A percentile compares a stretch with the other conserved stretches of the same genome.
Evolutionary conservation across 176 grass and related monocot genomes (phyloP).

Genomic region (maize (Zea mays)): DNA sequence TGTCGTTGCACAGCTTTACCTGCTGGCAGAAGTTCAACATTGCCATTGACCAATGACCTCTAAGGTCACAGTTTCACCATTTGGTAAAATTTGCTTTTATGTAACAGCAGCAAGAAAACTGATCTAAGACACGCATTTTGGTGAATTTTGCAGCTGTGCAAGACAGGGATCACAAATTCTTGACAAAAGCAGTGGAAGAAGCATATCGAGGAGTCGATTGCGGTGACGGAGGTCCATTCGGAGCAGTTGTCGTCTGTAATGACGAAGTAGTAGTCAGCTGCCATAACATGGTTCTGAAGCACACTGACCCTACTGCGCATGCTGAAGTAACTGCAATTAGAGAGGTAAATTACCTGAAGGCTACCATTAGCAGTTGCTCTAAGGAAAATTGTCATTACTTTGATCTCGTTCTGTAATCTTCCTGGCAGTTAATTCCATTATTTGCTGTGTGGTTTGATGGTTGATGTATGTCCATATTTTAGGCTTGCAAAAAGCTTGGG

Average conservation of each 20-base stretch:
- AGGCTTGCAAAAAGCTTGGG: slow-evolving; percentile 85
- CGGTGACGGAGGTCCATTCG: slow-evolving; percentile 84
- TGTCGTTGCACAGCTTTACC: neutral
- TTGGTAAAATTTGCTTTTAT: neutral
- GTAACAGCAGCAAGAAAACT: neutral
- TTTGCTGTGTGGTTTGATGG: neutral
- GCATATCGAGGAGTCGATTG: slow-evolving; percentile 75
- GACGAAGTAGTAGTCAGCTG: slow-evolving; percentile 80
- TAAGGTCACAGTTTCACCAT: neutral
- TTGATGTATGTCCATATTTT: neutral
- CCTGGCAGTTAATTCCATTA: neutral
- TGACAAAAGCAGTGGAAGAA: slow-evolving; percentile 85
- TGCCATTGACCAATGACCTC: neutral
- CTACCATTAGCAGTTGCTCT: neutral
- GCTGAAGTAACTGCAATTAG: slow-evolving; percentile 90
- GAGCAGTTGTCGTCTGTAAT: slow-evolving; percentile 77
- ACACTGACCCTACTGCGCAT: slow-evolving; percentile 84
- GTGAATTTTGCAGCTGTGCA: slow-evolving; percentile 52
- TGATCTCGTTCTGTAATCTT: neutral
- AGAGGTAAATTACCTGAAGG: slow-evolving; percentile 50
- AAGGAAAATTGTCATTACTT: neutral
- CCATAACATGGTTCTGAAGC: slow-evolving; percentile 91
- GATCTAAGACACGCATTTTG: neutral
- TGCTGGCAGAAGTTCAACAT: neutral
- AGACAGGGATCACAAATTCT: slow-evolving; percentile 81